These are phyloP conservation scores for Halenospora varia DNA, from an alignment of 495 filamentous ascomycete genomes.

Conservation along the genomic window DNA sequence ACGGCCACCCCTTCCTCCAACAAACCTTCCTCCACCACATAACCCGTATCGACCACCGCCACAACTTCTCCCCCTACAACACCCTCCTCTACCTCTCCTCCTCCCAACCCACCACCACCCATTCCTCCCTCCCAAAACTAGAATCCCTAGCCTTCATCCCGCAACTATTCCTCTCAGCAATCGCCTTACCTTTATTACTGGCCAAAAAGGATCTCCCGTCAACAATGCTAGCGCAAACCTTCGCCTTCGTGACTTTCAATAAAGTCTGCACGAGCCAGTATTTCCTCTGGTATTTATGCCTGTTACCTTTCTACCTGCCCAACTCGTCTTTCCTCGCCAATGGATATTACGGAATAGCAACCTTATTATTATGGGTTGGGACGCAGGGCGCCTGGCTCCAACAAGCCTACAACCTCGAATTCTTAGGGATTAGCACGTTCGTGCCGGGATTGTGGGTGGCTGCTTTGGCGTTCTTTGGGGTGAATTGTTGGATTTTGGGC, in stretches of 20 bases:
- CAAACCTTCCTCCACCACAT: constrained; percentile 93
- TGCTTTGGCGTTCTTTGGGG: constrained; percentile 71
- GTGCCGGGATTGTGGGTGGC: constrained; percentile 76
- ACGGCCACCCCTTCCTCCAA: constrained; percentile 70
- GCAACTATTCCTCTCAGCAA: constrained; percentile 71
- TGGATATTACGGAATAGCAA: constrained; percentile 56
- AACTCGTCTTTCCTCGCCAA: constrained; percentile 62
- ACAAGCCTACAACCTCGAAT: constrained; percentile 85
- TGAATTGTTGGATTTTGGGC: constrained; percentile 85
- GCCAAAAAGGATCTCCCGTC: constrained; percentile 78
- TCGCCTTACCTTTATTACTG: constrained; percentile 72
- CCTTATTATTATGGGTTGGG: constrained; percentile 65
- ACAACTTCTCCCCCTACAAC: constrained; percentile 98
- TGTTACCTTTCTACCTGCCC: constrained; percentile 88
- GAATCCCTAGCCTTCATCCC: constrained; percentile 86
- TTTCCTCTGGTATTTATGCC: constrained; percentile 94
- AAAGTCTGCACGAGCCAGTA: constrained; percentile 95
- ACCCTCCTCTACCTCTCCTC: constrained; percentile 83
- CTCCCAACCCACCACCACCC: constrained; percentile 35
- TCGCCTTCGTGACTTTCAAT: constrained; percentile 95
- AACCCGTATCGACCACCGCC: constrained; percentile 89
- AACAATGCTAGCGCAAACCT: constrained; percentile 97
- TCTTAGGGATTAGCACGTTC: constrained; percentile 81
- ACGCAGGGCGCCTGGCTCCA: constrained; percentile 80
- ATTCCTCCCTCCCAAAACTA: constrained; percentile 35